Conservation (phyloP, 257 asterid genomes). For the Anisodus acutangulus region DNA sequence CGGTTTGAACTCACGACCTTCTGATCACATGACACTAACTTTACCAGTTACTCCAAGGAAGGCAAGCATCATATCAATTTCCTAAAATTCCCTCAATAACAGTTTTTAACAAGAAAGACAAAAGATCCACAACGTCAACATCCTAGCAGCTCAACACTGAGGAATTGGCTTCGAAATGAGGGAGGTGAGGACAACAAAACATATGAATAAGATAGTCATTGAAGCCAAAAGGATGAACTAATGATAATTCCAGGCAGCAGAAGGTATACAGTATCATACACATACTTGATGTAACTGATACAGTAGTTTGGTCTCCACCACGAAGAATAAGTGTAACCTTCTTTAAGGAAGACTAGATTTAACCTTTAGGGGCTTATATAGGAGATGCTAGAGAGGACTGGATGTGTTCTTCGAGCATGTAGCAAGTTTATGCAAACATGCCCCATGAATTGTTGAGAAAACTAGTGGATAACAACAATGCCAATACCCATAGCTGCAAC, state of each 20-base stretch:
- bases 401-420: neutral
- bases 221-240: neutral
- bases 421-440: too few species aligned
- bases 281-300: neutral
- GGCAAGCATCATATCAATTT: neutral
- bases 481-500: too few species aligned
- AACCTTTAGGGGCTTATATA: neutral
- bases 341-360: neutral
- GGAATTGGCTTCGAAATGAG: neutral
- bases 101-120: neutral
- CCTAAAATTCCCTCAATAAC: neutral
- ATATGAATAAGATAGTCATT: neutral
- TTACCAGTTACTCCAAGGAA: too few species aligned
- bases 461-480: too few species aligned
- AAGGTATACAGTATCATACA: slow-evolving; percentile 1
- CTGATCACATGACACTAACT: too few species aligned
- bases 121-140: slow-evolving; percentile 14
- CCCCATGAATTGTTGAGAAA: too few species aligned
- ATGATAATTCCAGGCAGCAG: neutral
- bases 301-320: neutral
- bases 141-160: neutral
- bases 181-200: neutral
- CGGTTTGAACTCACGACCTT: too few species aligned
- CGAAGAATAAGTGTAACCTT: neutral
- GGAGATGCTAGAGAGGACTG: too few species aligned